Base-by-base conservation (phyloP, 768 basidiomycete genomes). In the Mycena polygramma region DNA sequence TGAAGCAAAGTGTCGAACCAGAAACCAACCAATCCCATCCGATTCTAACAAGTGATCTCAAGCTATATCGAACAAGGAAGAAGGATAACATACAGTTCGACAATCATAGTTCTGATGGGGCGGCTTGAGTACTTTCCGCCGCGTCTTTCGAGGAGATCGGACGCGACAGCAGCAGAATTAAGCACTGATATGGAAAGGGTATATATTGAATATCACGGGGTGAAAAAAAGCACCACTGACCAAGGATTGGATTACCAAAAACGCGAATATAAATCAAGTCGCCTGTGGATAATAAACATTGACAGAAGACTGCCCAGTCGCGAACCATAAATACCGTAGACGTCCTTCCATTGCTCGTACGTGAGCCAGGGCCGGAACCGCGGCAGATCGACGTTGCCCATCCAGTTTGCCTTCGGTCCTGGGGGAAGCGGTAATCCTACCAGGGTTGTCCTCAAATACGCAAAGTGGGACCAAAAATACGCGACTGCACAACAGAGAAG, bases 11-110 rank as follows among this genome's bases (percentile, higher is more conserved):
- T 19, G 7, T 53, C 66, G 43, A 48, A 72, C 71, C 53, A 49
- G 83, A 84, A 71, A 86, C 82, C 7, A 85, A 71, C 85, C 85
- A 86, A 68, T 83, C 79, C 81, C 82, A 87, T 8, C 86, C 86
- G 71, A 87, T 84, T 53, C 85, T 86, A 22, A 36, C 46, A 36
- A 20, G 22, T 22, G 13, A 11, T 66, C 6, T 49, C 37, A 26
- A 10, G 35, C 24, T 35, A 35, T 20, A 41, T 26, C 6, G 22
- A 64, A 15, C n/a, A 26, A 51, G 54, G 4, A n/a, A 49, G 20
- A 49, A 61, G 62, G 30, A 61, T 57, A 57, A 76, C 82, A 57
- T 66, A 87, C 86, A 86, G 70, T 41, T 86, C 83, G 30, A 80
- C 80, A 9, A 83, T 77, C 85, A 87, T 86, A 15, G 82, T 81